phyloP scores from a whole-genome alignment of 176 grass and related monocot genomes.

The Triticum aestivum region DNA sequence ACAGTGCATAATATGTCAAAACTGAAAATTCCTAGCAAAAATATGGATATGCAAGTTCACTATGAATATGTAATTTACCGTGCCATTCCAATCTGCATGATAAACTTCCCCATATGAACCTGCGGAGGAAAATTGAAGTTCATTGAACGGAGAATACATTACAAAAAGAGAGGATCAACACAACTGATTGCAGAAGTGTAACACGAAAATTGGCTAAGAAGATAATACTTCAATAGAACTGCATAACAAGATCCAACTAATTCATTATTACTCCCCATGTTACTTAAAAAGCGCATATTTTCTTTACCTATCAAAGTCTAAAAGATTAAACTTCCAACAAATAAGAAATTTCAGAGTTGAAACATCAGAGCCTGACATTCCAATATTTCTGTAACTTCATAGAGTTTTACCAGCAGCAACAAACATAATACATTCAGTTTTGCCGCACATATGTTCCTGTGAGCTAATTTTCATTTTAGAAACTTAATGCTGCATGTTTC shows the following conservation, averaged over 20 bases:
- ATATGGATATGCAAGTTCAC: slow-evolving; percentile 10
- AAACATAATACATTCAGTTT: neutral
- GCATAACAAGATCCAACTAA: neutral
- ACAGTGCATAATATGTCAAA: neutral
- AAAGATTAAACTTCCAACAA: neutral
- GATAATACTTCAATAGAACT: slow-evolving; percentile 4
- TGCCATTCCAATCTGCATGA: slow-evolving; percentile 98
- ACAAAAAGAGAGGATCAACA: neutral
- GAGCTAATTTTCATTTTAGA: neutral
- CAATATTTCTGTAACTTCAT: neutral
- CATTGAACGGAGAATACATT: slow-evolving; percentile 23
- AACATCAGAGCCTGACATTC: neutral
- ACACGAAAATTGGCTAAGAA: slow-evolving; percentile 13
- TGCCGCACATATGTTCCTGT: neutral
- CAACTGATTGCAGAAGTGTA: neutral
- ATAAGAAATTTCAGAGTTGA: neutral
- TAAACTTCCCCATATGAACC: slow-evolving; percentile 97
- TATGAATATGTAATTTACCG: slow-evolving; percentile 64
- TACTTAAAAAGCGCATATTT: neutral
- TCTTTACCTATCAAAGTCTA: neutral
- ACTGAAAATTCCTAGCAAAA: neutral
- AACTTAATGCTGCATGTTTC: neutral
- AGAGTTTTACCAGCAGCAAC: neutral
- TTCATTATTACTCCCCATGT: neutral
- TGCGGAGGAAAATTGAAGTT: slow-evolving; percentile 31